A percentile compares a stretch with the other conserved stretches of the same genome.
phyloP scores from a whole-genome alignment of 176 grass and related monocot species.

The Cenchrus americanus region DNA sequence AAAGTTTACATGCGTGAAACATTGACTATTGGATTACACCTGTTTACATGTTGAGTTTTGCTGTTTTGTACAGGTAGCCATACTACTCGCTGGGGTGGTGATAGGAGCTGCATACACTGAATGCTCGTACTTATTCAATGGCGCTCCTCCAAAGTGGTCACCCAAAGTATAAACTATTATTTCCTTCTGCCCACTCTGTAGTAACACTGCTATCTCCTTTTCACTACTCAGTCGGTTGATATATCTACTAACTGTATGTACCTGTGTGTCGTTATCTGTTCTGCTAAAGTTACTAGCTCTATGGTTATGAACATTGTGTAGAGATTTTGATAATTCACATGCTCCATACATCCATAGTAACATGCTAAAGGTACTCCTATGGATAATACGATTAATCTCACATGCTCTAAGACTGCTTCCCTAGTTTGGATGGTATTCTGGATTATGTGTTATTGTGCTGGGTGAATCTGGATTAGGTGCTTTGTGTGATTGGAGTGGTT shows the following conservation, averaged over 20 bases:
- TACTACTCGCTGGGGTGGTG: conserved; percentile 86
- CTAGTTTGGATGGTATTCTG: too few species aligned
- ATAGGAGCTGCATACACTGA: conserved; percentile 87
- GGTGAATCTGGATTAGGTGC: too few species aligned
- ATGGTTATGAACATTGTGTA: not conserved
- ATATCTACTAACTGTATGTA: not conserved
- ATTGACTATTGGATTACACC: not conserved
- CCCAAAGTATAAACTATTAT: conserved; percentile 54
- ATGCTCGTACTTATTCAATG: conserved; percentile 85
- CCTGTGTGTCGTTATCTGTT: not conserved
- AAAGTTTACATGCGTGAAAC: not conserved
- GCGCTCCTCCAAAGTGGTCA: conserved; percentile 71
- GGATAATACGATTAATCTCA: not conserved
- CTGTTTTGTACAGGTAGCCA: conserved; percentile 65
- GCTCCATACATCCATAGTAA: too few species aligned
- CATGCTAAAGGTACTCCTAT: not conserved
- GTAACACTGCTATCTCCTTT: conserved; percentile 49
- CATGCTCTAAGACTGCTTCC: too few species aligned
- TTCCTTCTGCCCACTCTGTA: conserved; percentile 45
- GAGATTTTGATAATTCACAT: not conserved
- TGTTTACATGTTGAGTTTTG: conserved; percentile 22
- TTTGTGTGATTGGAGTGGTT: too few species aligned
- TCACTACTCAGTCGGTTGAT: not conserved
- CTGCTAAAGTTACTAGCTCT: not conserved
- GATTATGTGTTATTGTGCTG: too few species aligned